These are phyloP conservation scores for Suillus placidus DNA, from an alignment of 768 basidiomycete genomes.

Conservation along the genomic window DNA sequence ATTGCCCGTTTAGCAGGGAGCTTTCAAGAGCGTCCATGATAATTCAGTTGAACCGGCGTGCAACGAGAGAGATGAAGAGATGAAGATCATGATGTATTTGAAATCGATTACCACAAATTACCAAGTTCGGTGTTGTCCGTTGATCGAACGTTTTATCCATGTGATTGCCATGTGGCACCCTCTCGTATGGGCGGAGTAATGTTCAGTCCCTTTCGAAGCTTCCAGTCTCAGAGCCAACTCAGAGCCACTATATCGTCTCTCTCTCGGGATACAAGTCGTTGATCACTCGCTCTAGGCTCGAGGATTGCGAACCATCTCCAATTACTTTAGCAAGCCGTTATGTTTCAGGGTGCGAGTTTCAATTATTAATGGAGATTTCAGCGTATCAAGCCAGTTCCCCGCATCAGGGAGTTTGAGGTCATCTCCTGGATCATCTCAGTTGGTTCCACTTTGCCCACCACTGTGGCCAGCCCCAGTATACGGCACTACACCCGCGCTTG, in stretches of 20 bases:
- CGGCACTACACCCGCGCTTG: not conserved
- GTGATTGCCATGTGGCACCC: too few species aligned
- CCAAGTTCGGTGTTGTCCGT: constrained; percentile 2
- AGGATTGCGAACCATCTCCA: not conserved
- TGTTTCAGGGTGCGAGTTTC: not conserved
- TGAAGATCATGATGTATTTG: constrained; percentile 2
- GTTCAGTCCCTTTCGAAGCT: too few species aligned
- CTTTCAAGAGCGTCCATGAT: constrained; percentile 48
- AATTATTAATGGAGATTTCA: not conserved
- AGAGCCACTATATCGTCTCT: not conserved
- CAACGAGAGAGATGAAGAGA: not conserved
- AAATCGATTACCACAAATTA: not conserved
- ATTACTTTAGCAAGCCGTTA: not conserved
- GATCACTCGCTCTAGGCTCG: not conserved
- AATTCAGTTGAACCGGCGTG: not conserved
- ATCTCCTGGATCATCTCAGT: not conserved
- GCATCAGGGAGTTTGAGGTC: not conserved
- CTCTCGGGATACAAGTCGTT: not conserved
- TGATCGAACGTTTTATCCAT: not conserved
- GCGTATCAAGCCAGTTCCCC: not conserved
- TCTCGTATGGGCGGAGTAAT: too few species aligned
- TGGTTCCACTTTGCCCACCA: not conserved
- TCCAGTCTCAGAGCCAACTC: too few species aligned
- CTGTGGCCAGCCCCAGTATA: not conserved
- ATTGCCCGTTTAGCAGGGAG: constrained; percentile 56